Conservation (phyloP, 768 basidiomycete species). For the Plicaturopsis crispa region DNA sequence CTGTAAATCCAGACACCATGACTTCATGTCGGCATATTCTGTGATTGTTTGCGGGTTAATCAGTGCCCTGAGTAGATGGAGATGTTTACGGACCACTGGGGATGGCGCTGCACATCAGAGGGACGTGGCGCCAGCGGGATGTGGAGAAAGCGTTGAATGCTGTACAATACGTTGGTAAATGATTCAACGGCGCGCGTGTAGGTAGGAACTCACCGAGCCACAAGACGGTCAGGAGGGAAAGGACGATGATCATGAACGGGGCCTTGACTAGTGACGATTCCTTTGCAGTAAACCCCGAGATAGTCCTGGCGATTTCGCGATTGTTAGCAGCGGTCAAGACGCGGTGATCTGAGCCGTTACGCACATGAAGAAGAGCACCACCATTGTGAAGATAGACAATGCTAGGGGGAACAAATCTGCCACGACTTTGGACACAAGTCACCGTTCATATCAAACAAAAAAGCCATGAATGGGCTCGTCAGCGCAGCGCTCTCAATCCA, state of each 20-base stretch:
- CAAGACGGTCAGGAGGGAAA: slow-evolving; percentile 37
- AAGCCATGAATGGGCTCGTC: slow-evolving; percentile 4
- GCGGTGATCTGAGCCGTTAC: no score
- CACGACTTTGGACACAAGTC: slow-evolving; percentile 40
- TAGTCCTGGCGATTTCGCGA: no score
- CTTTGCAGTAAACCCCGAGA: slow-evolving; percentile 31
- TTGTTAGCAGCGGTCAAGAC: no score
- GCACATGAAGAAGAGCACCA: slow-evolving; percentile 35
- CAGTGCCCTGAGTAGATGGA: background rate
- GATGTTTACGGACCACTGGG: slow-evolving; percentile 28
- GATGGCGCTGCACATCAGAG: slow-evolving; percentile 39
- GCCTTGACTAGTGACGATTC: slow-evolving; percentile 39
- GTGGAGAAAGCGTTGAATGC: slow-evolving; percentile 58
- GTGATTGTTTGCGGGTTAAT: background rate
- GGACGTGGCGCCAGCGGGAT: slow-evolving; percentile 43
- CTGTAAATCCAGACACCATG: slow-evolving; percentile 49
- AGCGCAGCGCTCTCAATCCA: background rate
- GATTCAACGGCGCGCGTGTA: background rate
- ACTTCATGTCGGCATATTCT: slow-evolving; percentile 35
- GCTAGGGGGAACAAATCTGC: slow-evolving; percentile 56
- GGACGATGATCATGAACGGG: slow-evolving; percentile 38
- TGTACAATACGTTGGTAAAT: slow-evolving; percentile 10
- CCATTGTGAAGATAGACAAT: slow-evolving; percentile 45
- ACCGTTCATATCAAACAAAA: no score
- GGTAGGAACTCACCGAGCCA: slow-evolving; percentile 43